Evolutionary conservation across 257 asterid genomes (phyloP), one percentile per base, ranked within the genome.

Genomic region (Hygrophila difformis): DNA sequence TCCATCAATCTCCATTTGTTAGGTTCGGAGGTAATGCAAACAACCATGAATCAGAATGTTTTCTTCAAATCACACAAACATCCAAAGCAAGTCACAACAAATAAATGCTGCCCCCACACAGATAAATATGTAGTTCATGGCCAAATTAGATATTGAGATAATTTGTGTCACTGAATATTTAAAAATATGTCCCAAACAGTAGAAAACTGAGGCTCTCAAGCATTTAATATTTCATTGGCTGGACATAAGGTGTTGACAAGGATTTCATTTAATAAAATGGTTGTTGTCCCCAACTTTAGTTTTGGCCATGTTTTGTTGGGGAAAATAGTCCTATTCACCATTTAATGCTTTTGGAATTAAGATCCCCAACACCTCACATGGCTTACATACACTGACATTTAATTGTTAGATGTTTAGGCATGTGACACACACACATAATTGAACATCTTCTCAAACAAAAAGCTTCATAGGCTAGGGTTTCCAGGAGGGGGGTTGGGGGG

Each of bases 341-440:
- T 67, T 56, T 64, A 64, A 57, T 72, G 62, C 13, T 34, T 23
- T 55, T 63, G 64, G 68, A 54, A 54, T 33, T 52, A 20, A 57
- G 49, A 55, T 59, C 24, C 50, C 68, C 64, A 59, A 59, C 81
- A 69, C 33, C 57, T 47, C 81, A 73, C 77, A 59, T 69, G 81
- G 62, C 74, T 63, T 69, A 56, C 87, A 57, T 65, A 40, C 12
- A 42, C 65, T 51, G 37, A 53, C 48, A 45, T 49, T 38, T 43
- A 51, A 51, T 54, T 57, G 16, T 33, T 36, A 12, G 34, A 41
- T 55, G 59, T 49, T 47, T 51, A 35, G 36, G 23, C 63, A 48
- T 50, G 52, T 44, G 72, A 37, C 14, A 29, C 48, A 23, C 16
- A 24, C n/a, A 44, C 18, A 43, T 39, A 37, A 1, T 45, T 6